Conservation (phyloP, 2,329 filamentous ascomycete genomes). For the Ascochyta koolunga region DNA sequence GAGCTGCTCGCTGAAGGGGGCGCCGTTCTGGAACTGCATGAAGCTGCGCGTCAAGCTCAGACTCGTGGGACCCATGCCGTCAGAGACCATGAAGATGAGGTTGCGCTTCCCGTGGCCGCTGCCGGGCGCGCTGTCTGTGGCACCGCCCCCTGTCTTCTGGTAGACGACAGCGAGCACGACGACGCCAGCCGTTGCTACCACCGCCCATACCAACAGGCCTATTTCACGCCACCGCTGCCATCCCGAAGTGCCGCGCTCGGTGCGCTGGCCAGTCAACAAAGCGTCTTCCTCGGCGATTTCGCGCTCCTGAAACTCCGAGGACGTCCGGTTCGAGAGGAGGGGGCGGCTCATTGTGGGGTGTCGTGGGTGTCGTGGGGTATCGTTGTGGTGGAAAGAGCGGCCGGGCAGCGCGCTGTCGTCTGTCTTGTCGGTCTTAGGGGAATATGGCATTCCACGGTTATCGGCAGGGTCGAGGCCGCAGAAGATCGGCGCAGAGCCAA, state of each 20-base stretch:
- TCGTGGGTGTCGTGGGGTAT: not conserved
- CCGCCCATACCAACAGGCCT: slow-evolving; percentile 80
- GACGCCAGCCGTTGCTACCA: slow-evolving; percentile 78
- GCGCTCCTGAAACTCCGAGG: slow-evolving; percentile 59
- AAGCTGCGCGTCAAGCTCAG: slow-evolving; percentile 86
- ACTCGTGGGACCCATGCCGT: slow-evolving; percentile 96
- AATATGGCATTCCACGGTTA: slow-evolving; percentile 13
- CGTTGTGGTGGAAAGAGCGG: slow-evolving; percentile 17
- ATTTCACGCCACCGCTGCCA: slow-evolving; percentile 73
- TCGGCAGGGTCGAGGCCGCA: slow-evolving; percentile 3
- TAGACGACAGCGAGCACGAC: slow-evolving; percentile 82
- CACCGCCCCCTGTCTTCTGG: slow-evolving; percentile 60
- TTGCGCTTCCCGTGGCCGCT: slow-evolving; percentile 74
- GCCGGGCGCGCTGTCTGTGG: slow-evolving; percentile 33
- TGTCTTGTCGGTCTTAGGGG: not conserved
- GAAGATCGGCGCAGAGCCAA: slow-evolving; percentile 22
- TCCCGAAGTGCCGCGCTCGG: slow-evolving; percentile 26
- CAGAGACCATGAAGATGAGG: slow-evolving; percentile 97
- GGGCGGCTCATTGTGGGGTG: slow-evolving; percentile 47
- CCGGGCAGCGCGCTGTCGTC: slow-evolving; percentile 6
- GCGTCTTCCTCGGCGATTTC: slow-evolving; percentile 67
- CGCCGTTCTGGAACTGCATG: slow-evolving; percentile 74
- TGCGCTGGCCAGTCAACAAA: slow-evolving; percentile 62
- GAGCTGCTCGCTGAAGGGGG: slow-evolving; percentile 78
- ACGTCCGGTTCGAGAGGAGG: slow-evolving; percentile 60